Evolutionary conservation across 2,329 filamentous ascomycete genomes (phyloP).

Genomic region (Trichoderma harzianum): DNA sequence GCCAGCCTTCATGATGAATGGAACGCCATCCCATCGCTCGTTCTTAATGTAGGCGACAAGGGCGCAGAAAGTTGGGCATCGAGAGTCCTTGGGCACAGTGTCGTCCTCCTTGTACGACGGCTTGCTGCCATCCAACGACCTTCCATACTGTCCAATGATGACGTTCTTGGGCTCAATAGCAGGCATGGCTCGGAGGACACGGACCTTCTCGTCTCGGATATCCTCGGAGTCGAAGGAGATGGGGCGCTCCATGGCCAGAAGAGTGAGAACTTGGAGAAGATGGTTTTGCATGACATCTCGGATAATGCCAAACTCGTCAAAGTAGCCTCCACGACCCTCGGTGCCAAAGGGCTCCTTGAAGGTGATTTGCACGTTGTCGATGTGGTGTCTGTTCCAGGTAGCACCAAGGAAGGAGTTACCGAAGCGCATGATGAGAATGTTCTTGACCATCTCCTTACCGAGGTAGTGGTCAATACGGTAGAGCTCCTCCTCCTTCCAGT

Average conservation of each 20-base stretch:
- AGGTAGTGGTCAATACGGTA: conserved; percentile 99
- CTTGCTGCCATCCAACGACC: conserved; percentile 92
- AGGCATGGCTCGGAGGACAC: conserved; percentile 88
- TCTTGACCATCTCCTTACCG: conserved; percentile 99
- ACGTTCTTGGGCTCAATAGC: conserved; percentile 98
- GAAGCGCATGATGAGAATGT: conserved; percentile 95
- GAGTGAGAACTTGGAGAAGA: conserved; percentile 89
- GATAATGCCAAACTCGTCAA: conserved; percentile 98
- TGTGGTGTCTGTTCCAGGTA: conserved; percentile 98
- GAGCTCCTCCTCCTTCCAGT: conserved; percentile 98
- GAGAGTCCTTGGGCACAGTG: conserved; percentile 93
- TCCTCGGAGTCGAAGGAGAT: conserved; percentile 98
- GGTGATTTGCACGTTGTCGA: conserved; percentile 98
- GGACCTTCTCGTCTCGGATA: conserved; percentile 97
- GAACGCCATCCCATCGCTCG: conserved; percentile 97
- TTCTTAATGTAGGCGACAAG: conserved; percentile 99
- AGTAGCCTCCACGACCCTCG: conserved; percentile 95
- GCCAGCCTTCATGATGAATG: conserved; percentile 98
- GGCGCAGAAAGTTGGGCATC: conserved; percentile 97
- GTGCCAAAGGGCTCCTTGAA: conserved; percentile 99
- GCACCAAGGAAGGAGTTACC: conserved; percentile 98
- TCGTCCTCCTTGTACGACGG: conserved; percentile 98
- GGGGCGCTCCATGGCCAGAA: conserved; percentile 96
- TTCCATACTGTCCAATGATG: conserved; percentile 98
- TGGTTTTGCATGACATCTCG: conserved; percentile 99